Percentiles rank a stretch among this genome's conserved stretches.
phyloP scores from a whole-genome alignment of 2,329 filamentous ascomycete genomes.

The Ceratocystis alfenasii region DNA sequence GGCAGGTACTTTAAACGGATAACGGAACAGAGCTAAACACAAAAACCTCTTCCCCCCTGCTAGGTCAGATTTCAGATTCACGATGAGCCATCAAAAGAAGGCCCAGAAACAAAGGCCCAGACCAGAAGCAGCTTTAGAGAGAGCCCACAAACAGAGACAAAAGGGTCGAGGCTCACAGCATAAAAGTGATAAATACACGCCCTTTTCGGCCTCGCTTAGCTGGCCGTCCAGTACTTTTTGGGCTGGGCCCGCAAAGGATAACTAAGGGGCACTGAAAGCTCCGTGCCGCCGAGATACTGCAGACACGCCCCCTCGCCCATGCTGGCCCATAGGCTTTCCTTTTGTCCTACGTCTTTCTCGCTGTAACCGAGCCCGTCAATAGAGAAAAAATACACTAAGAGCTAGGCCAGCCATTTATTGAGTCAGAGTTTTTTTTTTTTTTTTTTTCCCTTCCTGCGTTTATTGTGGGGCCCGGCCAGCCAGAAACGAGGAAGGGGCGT shows the following conservation, averaged over 20 bases:
- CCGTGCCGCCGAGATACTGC: neutral
- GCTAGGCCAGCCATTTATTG: neutral
- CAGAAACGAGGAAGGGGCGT: neutral
- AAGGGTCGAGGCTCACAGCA: neutral
- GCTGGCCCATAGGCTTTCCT: neutral
- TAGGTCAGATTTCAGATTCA: conserved; percentile 9
- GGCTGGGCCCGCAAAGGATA: neutral
- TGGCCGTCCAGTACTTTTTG: neutral
- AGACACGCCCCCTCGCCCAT: neutral
- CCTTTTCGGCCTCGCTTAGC: neutral
- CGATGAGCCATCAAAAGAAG: conserved; percentile 4
- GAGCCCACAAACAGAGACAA: neutral
- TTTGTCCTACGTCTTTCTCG: neutral
- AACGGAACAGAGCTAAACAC: neutral
- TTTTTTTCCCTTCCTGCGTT: neutral
- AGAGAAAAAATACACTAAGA: neutral
- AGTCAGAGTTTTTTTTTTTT: conserved; percentile 10
- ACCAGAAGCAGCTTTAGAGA: neutral
- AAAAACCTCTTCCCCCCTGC: neutral
- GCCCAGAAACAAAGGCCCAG: conserved; percentile 4
- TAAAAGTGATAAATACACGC: neutral
- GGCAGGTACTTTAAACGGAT: neutral
- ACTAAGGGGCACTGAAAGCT: neutral
- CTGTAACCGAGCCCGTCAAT: neutral
- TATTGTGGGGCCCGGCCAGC: neutral